Base-by-base conservation (phyloP, 345 rosid species). In the Nephelium lappaceum region DNA sequence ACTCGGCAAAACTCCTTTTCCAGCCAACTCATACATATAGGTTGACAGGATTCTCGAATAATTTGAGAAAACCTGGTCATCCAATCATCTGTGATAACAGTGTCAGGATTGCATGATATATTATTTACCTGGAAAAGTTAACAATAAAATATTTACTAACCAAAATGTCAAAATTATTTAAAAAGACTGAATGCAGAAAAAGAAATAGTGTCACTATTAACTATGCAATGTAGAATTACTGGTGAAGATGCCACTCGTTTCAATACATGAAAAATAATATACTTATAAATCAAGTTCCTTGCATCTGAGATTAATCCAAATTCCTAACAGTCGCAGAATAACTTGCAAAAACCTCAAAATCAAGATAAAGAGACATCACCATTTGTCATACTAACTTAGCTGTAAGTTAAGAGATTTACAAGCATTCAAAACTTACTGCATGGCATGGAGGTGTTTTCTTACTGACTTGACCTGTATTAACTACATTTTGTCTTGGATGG, bases 11-110 rank as follows among this genome's bases (percentile, higher is more conserved):
- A 87, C 71, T 92, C 96, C 63, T 70, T 86, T 72, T 84, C 79
- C 71, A 92, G 84, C 99, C 99, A 95, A 84, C 88, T 76, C 75
- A 77, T 79, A 83, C 91, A 92, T 66, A 87, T 75, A 12, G 85
- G 88, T 76, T 85, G 79, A 88, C 77, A 88, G 78, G 93, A 88
- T 68, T 86, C 81, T 67, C 75, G 79, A 78, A 95, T 84, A 71
- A 87, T 84, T 62, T 84, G 65, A 61, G 88, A 74, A 81, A 89
- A 90, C 66, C 65, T 71, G 65, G 64, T 53, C 83, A 80, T 16
- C 96, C 93, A 93, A 31, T 85, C 90, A 77, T 88, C 93, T 80
- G 77, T 51, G 53, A 49, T 75, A 64, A 67, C 73, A 27, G 81
- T 75, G 27, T 75, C 84, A 71, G 75, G 77, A 63, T 75, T 51